A percentile compares a stretch with the other conserved stretches of the same genome.
Conservation (phyloP, 1,139 yeast species). For the Candida sp. region DNA sequence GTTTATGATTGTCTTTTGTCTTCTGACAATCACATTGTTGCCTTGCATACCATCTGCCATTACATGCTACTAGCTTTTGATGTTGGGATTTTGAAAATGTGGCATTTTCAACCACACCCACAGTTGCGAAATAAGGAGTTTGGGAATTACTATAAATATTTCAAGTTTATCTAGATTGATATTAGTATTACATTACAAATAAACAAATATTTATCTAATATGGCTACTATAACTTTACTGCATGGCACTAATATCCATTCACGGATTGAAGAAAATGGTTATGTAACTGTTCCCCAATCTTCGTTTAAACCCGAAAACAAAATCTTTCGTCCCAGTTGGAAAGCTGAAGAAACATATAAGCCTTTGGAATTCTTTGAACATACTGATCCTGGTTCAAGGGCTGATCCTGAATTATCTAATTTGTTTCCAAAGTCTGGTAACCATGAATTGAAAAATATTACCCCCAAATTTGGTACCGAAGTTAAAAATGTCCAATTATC, state of each 20-base stretch:
- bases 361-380: conserved; percentile 48
- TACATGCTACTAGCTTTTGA: neutral
- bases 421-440: conserved; percentile 40
- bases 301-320: conserved; percentile 19
- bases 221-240: neutral
- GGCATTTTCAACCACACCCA: neutral
- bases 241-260: neutral
- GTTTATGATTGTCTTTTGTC: too few species aligned
- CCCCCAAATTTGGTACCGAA: conserved; percentile 70
- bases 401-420: conserved; percentile 52
- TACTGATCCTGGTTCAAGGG: conserved; percentile 53
- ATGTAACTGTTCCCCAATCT: conserved; percentile 18
- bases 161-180: too few species aligned
- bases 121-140: neutral
- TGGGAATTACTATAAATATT: neutral
- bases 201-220: neutral
- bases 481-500: conserved; percentile 58
- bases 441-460: conserved; percentile 32
- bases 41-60: neutral
- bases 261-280: conserved; percentile 12
- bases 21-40: neutral
- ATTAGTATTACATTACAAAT: too few species aligned
- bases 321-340: conserved; percentile 52
- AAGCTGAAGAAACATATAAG: conserved; percentile 35
- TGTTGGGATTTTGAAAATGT: neutral